Evolutionary conservation across 192 early-diverging fungal genomes (phyloP).

Genomic region (Linnemannia zychae): DNA sequence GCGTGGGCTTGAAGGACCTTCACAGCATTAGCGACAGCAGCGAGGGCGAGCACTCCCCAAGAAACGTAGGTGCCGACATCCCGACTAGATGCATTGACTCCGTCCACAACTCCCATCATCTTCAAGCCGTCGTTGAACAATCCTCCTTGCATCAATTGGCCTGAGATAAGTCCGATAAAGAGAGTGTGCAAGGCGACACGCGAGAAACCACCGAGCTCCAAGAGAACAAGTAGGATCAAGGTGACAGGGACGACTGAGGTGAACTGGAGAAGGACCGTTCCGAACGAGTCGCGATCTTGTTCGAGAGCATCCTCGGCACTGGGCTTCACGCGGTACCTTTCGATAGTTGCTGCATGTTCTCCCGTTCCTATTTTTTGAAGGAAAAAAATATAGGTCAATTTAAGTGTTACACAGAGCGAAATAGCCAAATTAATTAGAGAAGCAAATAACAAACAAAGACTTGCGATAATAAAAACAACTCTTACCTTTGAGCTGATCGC

Average conservation of each 20-base stretch:
- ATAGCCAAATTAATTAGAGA: not conserved
- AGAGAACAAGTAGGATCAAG: slow-evolving; percentile 21
- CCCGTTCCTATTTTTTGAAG: not conserved
- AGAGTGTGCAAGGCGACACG: slow-evolving; percentile 30
- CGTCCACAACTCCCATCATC: slow-evolving; percentile 34
- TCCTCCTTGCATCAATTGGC: slow-evolving; percentile 36
- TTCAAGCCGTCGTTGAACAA: slow-evolving; percentile 19
- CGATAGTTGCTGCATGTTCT: slow-evolving; percentile 16
- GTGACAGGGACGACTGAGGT: slow-evolving; percentile 27
- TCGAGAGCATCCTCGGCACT: slow-evolving; percentile 23
- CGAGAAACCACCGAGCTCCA: slow-evolving; percentile 32
- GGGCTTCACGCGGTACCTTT: slow-evolving; percentile 27
- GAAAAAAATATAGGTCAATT: not conserved
- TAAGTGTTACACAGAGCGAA: not conserved
- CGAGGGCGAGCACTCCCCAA: slow-evolving; percentile 23
- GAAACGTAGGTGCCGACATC: slow-evolving; percentile 40
- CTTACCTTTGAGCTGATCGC: not conserved
- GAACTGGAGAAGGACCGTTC: slow-evolving; percentile 30
- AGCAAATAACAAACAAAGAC: not conserved
- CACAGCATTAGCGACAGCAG: slow-evolving; percentile 24
- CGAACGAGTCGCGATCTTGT: slow-evolving; percentile 28
- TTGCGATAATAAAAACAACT: not conserved
- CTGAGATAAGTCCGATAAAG: slow-evolving; percentile 20
- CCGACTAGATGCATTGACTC: slow-evolving; percentile 32
- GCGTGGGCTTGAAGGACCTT: slow-evolving; percentile 13